A percentile compares a stretch with the other conserved stretches of the same genome.
Conservation (phyloP, 148 eudicot genomes). For the Rhododendron griersonianum region DNA sequence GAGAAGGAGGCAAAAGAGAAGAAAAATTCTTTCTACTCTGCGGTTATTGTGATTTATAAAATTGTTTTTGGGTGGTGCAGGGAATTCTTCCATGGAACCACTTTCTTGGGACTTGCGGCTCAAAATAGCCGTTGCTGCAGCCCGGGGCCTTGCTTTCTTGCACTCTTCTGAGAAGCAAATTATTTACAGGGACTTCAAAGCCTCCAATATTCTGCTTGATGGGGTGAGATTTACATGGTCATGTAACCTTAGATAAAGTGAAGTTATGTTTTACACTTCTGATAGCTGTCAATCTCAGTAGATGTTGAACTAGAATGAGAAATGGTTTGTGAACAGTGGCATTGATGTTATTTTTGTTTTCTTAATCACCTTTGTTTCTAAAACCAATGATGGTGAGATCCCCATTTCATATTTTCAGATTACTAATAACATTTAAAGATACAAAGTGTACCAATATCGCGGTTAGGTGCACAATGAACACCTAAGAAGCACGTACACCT, state of each 20-base stretch:
- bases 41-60: background rate
- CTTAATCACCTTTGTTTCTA: background rate
- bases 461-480: background rate
- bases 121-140: slow-evolving; percentile 53
- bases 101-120: slow-evolving; percentile 53
- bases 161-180: slow-evolving; percentile 44
- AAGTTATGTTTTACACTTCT: background rate
- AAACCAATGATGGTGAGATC: background rate
- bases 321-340: background rate
- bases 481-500: background rate
- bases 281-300: background rate
- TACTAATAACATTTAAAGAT: background rate
- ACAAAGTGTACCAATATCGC: background rate
- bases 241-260: background rate
- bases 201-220: slow-evolving; percentile 67
- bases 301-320: background rate
- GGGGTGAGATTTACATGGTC: slow-evolving; percentile 23
- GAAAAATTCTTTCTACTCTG: background rate
- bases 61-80: slow-evolving; percentile 21
- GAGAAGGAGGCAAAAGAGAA: background rate
- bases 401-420: background rate
- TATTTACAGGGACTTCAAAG: slow-evolving; percentile 61
- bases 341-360: background rate
- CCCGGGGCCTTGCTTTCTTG: slow-evolving; percentile 57
- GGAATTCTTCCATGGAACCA: slow-evolving; percentile 33